Evolutionary conservation across 805 yeast genomes (phyloP).

Genomic region (Candida michaelii): DNA sequence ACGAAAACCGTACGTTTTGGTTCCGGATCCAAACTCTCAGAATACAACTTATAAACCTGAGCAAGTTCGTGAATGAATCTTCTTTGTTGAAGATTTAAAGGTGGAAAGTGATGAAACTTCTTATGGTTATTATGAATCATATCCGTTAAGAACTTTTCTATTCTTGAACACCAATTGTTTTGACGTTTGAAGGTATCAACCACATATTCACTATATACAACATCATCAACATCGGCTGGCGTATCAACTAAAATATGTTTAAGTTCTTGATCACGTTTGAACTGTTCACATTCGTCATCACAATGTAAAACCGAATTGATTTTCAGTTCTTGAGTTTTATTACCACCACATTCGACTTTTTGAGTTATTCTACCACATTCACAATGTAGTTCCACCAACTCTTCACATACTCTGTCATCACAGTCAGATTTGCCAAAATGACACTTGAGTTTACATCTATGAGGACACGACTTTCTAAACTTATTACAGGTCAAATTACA

Average conservation of each 20-base stretch:
- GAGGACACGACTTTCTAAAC: conserved; percentile 60
- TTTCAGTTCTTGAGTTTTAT: conserved; percentile 28
- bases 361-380: conserved; percentile 59
- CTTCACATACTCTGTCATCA: conserved; percentile 53
- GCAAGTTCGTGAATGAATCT: conserved; percentile 70
- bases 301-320: conserved; percentile 52
- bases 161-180: conserved; percentile 63
- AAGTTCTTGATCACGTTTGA: conserved; percentile 59
- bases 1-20: conserved; percentile 75
- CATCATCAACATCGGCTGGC: conserved; percentile 17
- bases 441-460: conserved; percentile 61
- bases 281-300: conserved; percentile 65
- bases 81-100: conserved; percentile 72
- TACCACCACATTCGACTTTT: conserved; percentile 57
- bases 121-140: conserved; percentile 14
- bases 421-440: conserved; percentile 56
- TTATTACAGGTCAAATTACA: conserved; percentile 65
- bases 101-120: conserved; percentile 60
- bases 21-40: conserved; percentile 80
- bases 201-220: conserved; percentile 47
- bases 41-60: conserved; percentile 53
- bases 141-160: conserved; percentile 50
- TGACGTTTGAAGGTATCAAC: conserved; percentile 54
- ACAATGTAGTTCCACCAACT: conserved; percentile 53
- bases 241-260: conserved; percentile 56